Evolutionary conservation across 306 rosid species (phyloP).

Genomic region (Vigna reflexopilosa): DNA sequence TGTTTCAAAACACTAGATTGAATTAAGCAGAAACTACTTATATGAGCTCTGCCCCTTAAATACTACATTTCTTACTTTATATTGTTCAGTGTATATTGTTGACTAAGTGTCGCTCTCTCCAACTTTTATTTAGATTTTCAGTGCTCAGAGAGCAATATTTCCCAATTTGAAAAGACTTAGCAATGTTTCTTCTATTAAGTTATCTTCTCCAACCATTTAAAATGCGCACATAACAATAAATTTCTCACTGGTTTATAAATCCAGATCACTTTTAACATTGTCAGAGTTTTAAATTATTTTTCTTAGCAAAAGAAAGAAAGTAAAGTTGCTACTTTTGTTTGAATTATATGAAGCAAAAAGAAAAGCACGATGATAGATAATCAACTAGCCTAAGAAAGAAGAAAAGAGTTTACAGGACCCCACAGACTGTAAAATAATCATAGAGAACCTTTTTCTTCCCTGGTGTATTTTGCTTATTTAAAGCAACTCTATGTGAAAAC

Average conservation of each 20-base stretch:
- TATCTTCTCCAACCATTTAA: background rate
- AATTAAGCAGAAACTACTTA: background rate
- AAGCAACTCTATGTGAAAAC: conserved; percentile 40
- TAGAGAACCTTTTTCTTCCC: background rate
- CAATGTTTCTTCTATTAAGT: background rate
- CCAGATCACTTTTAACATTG: background rate
- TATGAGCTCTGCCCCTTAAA: background rate
- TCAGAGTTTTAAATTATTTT: background rate
- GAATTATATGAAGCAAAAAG: conserved; percentile 24
- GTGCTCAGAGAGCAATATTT: background rate
- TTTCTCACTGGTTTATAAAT: background rate
- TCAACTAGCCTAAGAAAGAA: conserved; percentile 16
- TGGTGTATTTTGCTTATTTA: conserved; percentile 37
- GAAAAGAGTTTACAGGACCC: background rate
- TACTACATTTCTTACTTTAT: background rate
- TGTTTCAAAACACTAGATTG: background rate
- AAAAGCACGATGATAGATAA: conserved; percentile 34
- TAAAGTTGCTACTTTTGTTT: conserved; percentile 17
- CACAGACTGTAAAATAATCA: conserved; percentile 26
- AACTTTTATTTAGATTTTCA: background rate
- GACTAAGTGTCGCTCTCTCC: conserved; percentile 22
- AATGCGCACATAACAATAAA: background rate
- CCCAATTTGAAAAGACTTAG: background rate
- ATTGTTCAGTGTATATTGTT: background rate
- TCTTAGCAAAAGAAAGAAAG: background rate